These are phyloP conservation scores for Kurtzmaniella fragi DNA, from an alignment of 805 yeast species.

Conservation along the genomic window DNA sequence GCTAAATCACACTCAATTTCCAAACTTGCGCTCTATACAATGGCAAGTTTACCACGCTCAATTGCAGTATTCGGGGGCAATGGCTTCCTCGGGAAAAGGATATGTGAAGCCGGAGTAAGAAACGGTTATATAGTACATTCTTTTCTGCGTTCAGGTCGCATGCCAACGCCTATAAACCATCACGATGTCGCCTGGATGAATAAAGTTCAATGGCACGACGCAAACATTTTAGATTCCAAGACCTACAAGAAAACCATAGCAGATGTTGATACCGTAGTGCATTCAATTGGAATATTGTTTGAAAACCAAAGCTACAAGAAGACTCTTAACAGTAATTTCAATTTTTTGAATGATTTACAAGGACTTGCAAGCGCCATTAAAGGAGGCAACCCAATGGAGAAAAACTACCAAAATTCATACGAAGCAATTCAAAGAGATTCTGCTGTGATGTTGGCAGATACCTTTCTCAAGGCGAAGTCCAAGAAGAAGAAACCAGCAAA, in stretches of 20 bases:
- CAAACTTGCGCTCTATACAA: not conserved
- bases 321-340: slow-evolving; percentile 37
- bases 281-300: slow-evolving; percentile 72
- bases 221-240: slow-evolving; percentile 62
- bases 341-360: slow-evolving; percentile 27
- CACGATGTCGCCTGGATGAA: slow-evolving; percentile 44
- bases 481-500: slow-evolving; percentile 6
- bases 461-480: slow-evolving; percentile 37
- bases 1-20: slow-evolving; percentile 5
- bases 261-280: slow-evolving; percentile 66
- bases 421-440: slow-evolving; percentile 65
- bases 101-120: slow-evolving; percentile 63
- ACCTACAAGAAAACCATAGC: slow-evolving; percentile 46
- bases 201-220: slow-evolving; percentile 61
- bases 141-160: slow-evolving; percentile 58
- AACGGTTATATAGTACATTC: slow-evolving; percentile 66
- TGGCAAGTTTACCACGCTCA: slow-evolving; percentile 13
- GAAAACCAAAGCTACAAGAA: slow-evolving; percentile 68
- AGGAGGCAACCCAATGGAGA: slow-evolving; percentile 62
- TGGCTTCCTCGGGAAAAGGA: slow-evolving; percentile 69
- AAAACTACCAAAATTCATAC: slow-evolving; percentile 43
- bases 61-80: slow-evolving; percentile 80
- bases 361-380: slow-evolving; percentile 27
- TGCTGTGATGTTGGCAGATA: slow-evolving; percentile 59
- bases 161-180: slow-evolving; percentile 25